These are phyloP conservation scores for Amylocystis lapponica DNA, from an alignment of 768 basidiomycete species.

Conservation along the genomic window DNA sequence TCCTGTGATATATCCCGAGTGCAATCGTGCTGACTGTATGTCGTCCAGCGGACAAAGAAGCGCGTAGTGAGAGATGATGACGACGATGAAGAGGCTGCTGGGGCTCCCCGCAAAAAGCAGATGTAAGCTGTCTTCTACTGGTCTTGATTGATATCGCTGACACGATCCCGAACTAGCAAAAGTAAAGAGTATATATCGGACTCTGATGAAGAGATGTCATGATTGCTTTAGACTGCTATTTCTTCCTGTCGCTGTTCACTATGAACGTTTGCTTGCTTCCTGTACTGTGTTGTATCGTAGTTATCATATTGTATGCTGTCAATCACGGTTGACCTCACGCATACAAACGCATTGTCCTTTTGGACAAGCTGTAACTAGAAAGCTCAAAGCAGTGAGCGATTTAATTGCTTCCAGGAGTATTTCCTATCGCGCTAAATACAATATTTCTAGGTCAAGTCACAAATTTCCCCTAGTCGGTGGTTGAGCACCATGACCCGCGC, in stretches of 20 bases:
- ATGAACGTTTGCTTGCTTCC: background rate
- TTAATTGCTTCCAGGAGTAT: too few species aligned
- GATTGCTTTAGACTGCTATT: constrained; percentile 14
- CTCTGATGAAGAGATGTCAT: constrained; percentile 81
- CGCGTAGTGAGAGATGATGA: constrained; percentile 77
- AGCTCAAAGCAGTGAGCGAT: too few species aligned
- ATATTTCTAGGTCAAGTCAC: too few species aligned
- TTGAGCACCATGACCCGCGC: constrained; percentile 29
- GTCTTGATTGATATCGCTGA: constrained; percentile 2
- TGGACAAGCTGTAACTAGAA: too few species aligned
- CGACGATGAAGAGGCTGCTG: constrained; percentile 53
- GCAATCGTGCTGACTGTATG: background rate
- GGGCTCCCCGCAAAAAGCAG: constrained; percentile 70
- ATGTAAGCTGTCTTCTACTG: constrained; percentile 43
- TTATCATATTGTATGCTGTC: constrained; percentile 8
- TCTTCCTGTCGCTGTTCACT: background rate
- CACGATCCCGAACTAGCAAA: constrained; percentile 55
- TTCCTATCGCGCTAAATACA: too few species aligned
- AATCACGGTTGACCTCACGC: background rate
- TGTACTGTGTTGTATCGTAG: constrained; percentile 4
- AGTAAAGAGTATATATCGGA: constrained; percentile 85
- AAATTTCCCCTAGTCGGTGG: too few species aligned
- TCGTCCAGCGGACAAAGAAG: constrained; percentile 51
- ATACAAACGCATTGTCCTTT: too few species aligned
- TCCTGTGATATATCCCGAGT: background rate